These are phyloP conservation scores for Kodamaea anthophila DNA, from an alignment of 1,139 yeast species.

Conservation along the genomic window DNA sequence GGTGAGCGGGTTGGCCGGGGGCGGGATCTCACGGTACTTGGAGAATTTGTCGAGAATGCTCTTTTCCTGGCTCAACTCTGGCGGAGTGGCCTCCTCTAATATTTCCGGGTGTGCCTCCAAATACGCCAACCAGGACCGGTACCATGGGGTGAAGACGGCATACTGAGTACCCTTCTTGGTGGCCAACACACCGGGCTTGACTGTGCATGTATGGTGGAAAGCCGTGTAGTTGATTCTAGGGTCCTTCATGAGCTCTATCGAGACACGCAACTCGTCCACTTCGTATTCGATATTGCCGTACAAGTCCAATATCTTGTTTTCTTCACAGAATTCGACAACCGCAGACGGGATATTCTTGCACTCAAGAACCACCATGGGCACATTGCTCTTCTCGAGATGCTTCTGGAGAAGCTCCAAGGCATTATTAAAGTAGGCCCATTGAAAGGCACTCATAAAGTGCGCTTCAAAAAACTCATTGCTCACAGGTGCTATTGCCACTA, in stretches of 20 bases:
- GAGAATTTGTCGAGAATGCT: slow-evolving; percentile 1
- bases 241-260: slow-evolving; percentile 16
- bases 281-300: slow-evolving; percentile 45
- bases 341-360: slow-evolving; percentile 15
- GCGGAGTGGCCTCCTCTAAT: slow-evolving; percentile 1
- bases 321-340: slow-evolving; percentile 20
- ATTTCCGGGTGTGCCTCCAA: slow-evolving; percentile 12
- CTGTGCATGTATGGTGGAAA: slow-evolving; percentile 44
- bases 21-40: background rate
- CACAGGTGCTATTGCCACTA: slow-evolving; percentile 15
- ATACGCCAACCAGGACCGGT: slow-evolving; percentile 37
- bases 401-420: slow-evolving; percentile 24
- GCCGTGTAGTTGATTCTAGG: slow-evolving; percentile 15
- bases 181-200: slow-evolving; percentile 37
- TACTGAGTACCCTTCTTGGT: slow-evolving; percentile 43
- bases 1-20: slow-evolving; percentile 1
- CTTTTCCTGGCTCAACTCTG: background rate
- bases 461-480: slow-evolving; percentile 34
- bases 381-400: slow-evolving; percentile 24
- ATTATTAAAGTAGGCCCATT: slow-evolving; percentile 31
- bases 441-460: slow-evolving; percentile 40
- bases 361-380: slow-evolving; percentile 35
- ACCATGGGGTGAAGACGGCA: slow-evolving; percentile 52
- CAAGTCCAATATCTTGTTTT: slow-evolving; percentile 23
- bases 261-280: slow-evolving; percentile 43